Conservation (phyloP, 805 yeast genomes). For the Hyphopichia homilentoma region DNA sequence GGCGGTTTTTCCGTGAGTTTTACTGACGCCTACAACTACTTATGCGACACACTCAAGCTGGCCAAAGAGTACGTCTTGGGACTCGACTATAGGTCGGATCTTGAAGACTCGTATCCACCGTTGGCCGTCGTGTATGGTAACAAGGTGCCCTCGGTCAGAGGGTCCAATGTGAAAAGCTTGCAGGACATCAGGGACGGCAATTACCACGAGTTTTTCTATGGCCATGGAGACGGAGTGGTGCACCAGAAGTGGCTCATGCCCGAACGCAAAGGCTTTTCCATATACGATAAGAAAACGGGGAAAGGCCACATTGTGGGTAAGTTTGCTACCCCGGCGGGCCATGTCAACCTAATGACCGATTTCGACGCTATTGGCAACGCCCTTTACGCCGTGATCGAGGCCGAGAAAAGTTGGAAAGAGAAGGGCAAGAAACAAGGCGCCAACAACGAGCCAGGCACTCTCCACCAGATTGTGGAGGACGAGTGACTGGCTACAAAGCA, state of each 20-base stretch:
- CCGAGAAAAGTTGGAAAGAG: constrained; percentile 42
- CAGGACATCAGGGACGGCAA: constrained; percentile 68
- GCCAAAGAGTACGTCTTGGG: constrained; percentile 57
- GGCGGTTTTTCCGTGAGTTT: constrained; percentile 27
- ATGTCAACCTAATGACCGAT: constrained; percentile 77
- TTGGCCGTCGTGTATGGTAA: constrained; percentile 79
- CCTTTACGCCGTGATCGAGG: constrained; percentile 55
- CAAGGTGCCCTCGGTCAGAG: constrained; percentile 80
- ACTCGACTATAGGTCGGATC: constrained; percentile 48
- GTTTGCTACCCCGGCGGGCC: constrained; percentile 64
- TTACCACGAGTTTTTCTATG: constrained; percentile 74
- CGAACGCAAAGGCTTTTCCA: constrained; percentile 57
- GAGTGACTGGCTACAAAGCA: too few relatives aligned
- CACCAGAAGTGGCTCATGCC: constrained; percentile 83
- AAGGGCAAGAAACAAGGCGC: background rate
- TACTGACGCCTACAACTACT: constrained; percentile 62
- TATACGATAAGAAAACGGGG: constrained; percentile 25
- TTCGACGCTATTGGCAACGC: constrained; percentile 70
- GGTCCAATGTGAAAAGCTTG: constrained; percentile 59
- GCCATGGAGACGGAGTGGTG: constrained; percentile 93
- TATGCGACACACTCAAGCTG: constrained; percentile 54
- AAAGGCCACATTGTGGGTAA: constrained; percentile 61
- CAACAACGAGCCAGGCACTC: background rate
- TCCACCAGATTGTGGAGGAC: background rate
- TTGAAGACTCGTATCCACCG: constrained; percentile 65